These are phyloP conservation scores for Mycena rosella DNA, from an alignment of 768 basidiomycete species.

Conservation along the genomic window DNA sequence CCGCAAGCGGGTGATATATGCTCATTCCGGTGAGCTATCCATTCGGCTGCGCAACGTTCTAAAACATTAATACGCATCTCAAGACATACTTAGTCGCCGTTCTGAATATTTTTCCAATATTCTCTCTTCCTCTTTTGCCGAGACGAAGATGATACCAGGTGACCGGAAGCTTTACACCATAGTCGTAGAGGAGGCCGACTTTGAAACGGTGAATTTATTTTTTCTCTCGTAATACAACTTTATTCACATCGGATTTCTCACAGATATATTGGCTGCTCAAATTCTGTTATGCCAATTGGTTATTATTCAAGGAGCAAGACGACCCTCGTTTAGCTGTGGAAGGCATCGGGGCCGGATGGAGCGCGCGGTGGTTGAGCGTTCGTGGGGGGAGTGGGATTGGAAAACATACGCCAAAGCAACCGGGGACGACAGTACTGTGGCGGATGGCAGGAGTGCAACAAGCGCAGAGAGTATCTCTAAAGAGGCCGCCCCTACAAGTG, in stretches of 20 bases:
- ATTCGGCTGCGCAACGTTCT: no score
- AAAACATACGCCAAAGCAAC: slow-evolving; percentile 65
- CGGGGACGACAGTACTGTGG: slow-evolving; percentile 48
- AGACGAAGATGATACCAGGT: slow-evolving; percentile 58
- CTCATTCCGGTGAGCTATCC: slow-evolving; percentile 64
- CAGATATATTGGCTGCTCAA: slow-evolving; percentile 81
- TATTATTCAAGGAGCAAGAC: slow-evolving; percentile 76
- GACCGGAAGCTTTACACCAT: slow-evolving; percentile 73
- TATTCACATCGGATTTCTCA: slow-evolving; percentile 42
- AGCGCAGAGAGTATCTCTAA: slow-evolving; percentile 63
- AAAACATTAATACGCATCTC: neutral
- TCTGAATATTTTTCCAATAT: slow-evolving; percentile 86
- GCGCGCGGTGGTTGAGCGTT: slow-evolving; percentile 65
- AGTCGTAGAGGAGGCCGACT: slow-evolving; percentile 84
- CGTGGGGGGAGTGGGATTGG: slow-evolving; percentile 78
- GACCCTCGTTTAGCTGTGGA: slow-evolving; percentile 78
- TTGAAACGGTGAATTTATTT: slow-evolving; percentile 58
- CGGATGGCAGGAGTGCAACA: slow-evolving; percentile 62
- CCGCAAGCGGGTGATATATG: slow-evolving; percentile 81
- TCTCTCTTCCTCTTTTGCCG: slow-evolving; percentile 78
- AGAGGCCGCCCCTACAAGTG: slow-evolving; percentile 47
- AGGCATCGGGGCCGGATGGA: slow-evolving; percentile 76
- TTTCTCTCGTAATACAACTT: neutral
- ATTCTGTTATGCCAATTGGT: slow-evolving; percentile 82
- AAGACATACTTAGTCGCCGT: slow-evolving; percentile 73